Evolutionary conservation across 2,329 filamentous ascomycete species (phyloP).

Genomic region (Monosporascus sp.): DNA sequence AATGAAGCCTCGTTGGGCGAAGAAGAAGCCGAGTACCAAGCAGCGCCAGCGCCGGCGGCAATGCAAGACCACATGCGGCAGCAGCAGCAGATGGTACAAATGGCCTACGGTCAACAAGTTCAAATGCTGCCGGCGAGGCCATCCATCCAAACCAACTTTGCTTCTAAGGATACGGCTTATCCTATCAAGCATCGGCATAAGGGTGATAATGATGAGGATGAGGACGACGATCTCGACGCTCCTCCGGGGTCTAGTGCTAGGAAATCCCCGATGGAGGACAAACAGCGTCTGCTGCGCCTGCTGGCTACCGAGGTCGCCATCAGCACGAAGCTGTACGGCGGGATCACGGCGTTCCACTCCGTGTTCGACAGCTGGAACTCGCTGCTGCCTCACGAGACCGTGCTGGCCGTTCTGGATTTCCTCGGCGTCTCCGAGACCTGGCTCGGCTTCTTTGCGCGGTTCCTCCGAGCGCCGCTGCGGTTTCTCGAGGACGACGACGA

Average conservation of each 20-base stretch:
- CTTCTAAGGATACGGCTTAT: too few relatives aligned
- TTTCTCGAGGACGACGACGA: constrained; percentile 30
- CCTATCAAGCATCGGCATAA: constrained; percentile 5
- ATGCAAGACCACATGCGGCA: too few relatives aligned
- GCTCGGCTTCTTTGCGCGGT: constrained; percentile 39
- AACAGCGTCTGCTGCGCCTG: constrained; percentile 34
- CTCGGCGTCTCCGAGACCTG: constrained; percentile 38
- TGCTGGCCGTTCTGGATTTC: constrained; percentile 37
- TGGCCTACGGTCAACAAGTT: too few relatives aligned
- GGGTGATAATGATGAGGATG: constrained; percentile 18
- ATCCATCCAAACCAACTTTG: too few relatives aligned
- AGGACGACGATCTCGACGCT: constrained; percentile 7
- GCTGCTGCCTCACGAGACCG: constrained; percentile 38
- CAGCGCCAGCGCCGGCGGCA: too few relatives aligned
- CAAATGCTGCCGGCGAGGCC: too few relatives aligned
- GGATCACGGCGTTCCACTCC: constrained; percentile 34
- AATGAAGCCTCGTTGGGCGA: too few relatives aligned
- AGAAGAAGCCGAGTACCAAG: too few relatives aligned
- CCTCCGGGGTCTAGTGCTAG: too few relatives aligned
- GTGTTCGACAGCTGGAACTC: constrained; percentile 39
- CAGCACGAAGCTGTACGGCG: constrained; percentile 17
- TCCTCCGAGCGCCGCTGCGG: constrained; percentile 41
- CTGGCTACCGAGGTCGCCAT: constrained; percentile 33
- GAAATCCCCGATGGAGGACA: constrained; percentile 16
- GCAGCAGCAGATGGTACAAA: too few relatives aligned